Evolutionary conservation across 768 basidiomycete genomes (phyloP).

Genomic region (Phylloporus sp.): DNA sequence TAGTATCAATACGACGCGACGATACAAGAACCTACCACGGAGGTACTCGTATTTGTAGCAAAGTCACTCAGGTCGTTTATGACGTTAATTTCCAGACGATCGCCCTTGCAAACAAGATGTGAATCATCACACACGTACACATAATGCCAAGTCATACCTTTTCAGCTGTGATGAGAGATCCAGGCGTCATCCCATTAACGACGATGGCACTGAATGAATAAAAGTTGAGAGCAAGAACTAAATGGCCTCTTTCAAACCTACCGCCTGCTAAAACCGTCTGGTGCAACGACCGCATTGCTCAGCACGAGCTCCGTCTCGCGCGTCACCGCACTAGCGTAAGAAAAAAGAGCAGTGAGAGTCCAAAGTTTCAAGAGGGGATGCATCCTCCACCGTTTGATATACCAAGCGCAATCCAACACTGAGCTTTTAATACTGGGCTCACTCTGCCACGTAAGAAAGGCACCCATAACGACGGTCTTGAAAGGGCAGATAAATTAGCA

Average conservation of each 20-base stretch:
- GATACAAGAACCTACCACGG: slow-evolving; percentile 31
- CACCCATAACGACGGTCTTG: neutral
- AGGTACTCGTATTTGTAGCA: slow-evolving; percentile 39
- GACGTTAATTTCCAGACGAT: slow-evolving; percentile 41
- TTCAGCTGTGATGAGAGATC: slow-evolving; percentile 37
- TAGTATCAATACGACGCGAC: neutral
- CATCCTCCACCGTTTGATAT: slow-evolving; percentile 5
- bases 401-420: neutral
- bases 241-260: slow-evolving; percentile 7
- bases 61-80: slow-evolving; percentile 36
- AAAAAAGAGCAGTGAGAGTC: slow-evolving; percentile 7
- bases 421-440: neutral
- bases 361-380: slow-evolving; percentile 6
- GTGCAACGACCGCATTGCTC: slow-evolving; percentile 38
- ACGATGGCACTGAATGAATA: slow-evolving; percentile 33
- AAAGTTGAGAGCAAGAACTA: slow-evolving; percentile 3
- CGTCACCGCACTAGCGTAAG: slow-evolving; percentile 11
- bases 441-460: neutral
- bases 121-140: neutral
- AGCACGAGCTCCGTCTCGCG: slow-evolving; percentile 28
- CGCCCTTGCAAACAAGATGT: slow-evolving; percentile 27
- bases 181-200: slow-evolving; percentile 40
- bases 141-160: slow-evolving; percentile 24
- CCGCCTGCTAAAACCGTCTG: slow-evolving; percentile 40
- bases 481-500: neutral